These are phyloP conservation scores for Colletotrichum aenigma DNA, from an alignment of 2,329 filamentous ascomycete genomes.

Conservation along the genomic window DNA sequence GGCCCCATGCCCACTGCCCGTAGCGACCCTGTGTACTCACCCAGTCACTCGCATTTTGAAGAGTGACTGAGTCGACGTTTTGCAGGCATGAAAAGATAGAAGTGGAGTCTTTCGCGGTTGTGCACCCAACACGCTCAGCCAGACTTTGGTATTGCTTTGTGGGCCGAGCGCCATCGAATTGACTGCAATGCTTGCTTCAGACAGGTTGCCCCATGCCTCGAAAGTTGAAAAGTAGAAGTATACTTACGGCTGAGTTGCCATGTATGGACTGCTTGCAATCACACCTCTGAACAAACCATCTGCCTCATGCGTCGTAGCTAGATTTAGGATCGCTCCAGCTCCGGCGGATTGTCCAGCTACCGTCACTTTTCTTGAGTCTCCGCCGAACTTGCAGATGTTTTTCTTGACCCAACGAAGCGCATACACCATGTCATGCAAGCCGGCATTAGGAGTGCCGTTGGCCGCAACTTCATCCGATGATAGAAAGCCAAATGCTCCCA, in stretches of 20 bases:
- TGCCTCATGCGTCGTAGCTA: not conserved
- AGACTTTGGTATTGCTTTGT: not conserved
- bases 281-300: not conserved
- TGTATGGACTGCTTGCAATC: slow-evolving; percentile 7
- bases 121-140: slow-evolving; percentile 1
- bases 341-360: slow-evolving; percentile 4
- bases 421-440: slow-evolving; percentile 16
- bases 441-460: slow-evolving; percentile 18
- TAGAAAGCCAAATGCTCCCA: slow-evolving; percentile 17
- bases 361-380: slow-evolving; percentile 4
- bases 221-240: too few species aligned
- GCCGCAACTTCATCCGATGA: slow-evolving; percentile 12
- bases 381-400: slow-evolving; percentile 22
- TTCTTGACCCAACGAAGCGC: slow-evolving; percentile 20
- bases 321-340: not conserved
- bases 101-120: not conserved
- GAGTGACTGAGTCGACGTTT: not conserved
- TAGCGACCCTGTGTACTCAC: slow-evolving; percentile 3
- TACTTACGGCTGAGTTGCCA: slow-evolving; percentile 1
- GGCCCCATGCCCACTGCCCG: slow-evolving; percentile 2
- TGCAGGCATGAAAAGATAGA: not conserved
- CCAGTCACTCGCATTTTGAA: slow-evolving; percentile 11
- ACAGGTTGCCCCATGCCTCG: not conserved
- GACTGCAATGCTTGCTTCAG: not conserved
- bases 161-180: not conserved